A percentile compares a stretch with the other conserved stretches of the same genome.
phyloP scores from a whole-genome alignment of 768 basidiomycete species.

The Mycena capillaripes region DNA sequence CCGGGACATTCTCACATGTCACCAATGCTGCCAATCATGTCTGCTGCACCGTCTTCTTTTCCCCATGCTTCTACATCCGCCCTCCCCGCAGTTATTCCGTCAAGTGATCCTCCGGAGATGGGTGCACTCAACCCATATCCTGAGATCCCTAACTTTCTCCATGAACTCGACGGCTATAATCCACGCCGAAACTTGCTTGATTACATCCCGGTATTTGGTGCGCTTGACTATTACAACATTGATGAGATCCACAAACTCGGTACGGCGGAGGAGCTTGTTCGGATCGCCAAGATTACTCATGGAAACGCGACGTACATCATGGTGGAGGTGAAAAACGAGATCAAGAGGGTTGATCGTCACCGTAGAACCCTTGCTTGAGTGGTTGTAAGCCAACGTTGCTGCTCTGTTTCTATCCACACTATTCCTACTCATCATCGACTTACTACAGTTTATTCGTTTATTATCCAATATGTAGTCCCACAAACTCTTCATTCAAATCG shows the following conservation, averaged over 20 bases:
- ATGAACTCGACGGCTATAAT: neutral
- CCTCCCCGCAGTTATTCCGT: neutral
- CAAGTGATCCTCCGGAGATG: conserved; percentile 17
- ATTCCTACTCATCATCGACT: neutral
- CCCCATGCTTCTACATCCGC: neutral
- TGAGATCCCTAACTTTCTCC: conserved; percentile 4
- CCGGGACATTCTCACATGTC: neutral
- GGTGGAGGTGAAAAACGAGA: conserved; percentile 4
- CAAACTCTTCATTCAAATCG: neutral
- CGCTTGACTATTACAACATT: conserved; percentile 20
- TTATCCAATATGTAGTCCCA: neutral
- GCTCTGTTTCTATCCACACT: neutral
- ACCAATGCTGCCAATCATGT: neutral
- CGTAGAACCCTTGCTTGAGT: neutral
- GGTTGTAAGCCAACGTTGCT: neutral
- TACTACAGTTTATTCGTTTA: neutral
- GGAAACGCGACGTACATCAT: conserved; percentile 19
- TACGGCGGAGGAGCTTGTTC: neutral
- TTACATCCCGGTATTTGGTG: neutral
- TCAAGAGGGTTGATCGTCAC: conserved; percentile 4
- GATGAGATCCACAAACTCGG: conserved; percentile 19
- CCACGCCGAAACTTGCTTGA: neutral
- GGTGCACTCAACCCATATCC: conserved; percentile 12
- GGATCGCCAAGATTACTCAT: neutral
- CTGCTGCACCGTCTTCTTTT: neutral